Base-by-base conservation (phyloP, 257 asterid genomes). In the Leonotis leonurus region DNA sequence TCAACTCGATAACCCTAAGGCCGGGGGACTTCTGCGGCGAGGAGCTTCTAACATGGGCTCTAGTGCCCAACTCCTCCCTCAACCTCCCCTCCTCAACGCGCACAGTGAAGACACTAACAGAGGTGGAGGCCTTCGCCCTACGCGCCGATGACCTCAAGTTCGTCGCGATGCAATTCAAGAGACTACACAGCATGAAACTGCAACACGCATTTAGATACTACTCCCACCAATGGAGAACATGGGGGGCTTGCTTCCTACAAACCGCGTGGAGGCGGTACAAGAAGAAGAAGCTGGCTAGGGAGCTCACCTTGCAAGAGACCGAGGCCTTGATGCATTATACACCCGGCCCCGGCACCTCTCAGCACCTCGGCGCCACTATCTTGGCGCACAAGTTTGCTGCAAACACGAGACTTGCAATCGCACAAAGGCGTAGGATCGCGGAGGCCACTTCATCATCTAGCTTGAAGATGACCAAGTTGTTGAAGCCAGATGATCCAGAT, bases 401-500 rank as follows among this genome's bases (percentile, higher is more conserved):
- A 17, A 88, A 88, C 56, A 86, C 95, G 22, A 88, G 80, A 67
- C 63, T 83, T 57, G 95, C 92, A 49, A 62, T 53, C 9, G 60
- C 39, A 3, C 85, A 72, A 75, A 83, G 77, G 78, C 65, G 24
- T 40, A 64, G 70, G 56, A 60, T 75, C 2, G 69, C 78, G 5
- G 87, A 77, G 48, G 65, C 51, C 14, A 16, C 86, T 14, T 57
- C 84, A 3, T 77, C 96, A 56, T 73, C 95, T 1, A 85, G 99
- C 77, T 68, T 86, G 36, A 85, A 84, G 78, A 92, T 92, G 99
- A 80, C 95, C 20, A 79, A 79, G 57, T 56, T 88, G 75, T 73
- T 85, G 43, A 92, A 89, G 78, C 99, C 99, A 0, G 85, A 86
- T 17, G 96, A 92, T 51, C 99, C 95, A 0, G 95, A 89, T 76